A percentile compares a stretch with the other conserved stretches of the same genome.
Conservation (phyloP, 768 basidiomycete genomes). For the Kwoniella heveanensis region DNA sequence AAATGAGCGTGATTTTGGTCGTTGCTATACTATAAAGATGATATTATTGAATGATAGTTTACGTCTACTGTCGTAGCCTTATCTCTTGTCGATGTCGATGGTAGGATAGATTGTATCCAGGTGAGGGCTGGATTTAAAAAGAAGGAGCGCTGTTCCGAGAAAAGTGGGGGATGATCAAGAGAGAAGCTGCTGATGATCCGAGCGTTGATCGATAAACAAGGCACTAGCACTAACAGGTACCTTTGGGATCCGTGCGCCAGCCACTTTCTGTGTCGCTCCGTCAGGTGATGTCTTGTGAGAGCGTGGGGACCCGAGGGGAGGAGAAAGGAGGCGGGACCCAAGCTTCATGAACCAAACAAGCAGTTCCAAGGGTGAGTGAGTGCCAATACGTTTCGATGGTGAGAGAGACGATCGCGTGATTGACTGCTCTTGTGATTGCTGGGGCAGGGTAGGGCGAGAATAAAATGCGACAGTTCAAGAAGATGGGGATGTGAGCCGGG, state of each 20-base stretch:
- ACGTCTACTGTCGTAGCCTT: not conserved
- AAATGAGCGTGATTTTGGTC: not conserved
- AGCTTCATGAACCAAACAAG: not conserved
- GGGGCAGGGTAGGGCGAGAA: not conserved
- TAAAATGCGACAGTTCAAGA: not conserved
- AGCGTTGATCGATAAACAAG: conserved; percentile 1
- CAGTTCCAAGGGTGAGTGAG: not conserved
- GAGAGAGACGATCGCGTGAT: not conserved
- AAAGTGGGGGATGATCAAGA: not conserved
- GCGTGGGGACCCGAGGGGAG: not conserved
- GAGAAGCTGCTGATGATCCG: not conserved
- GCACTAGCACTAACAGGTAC: not conserved
- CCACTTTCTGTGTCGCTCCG: not conserved
- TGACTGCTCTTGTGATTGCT: not conserved
- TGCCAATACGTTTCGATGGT: not conserved
- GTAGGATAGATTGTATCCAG: not conserved
- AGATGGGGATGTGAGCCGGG: not conserved
- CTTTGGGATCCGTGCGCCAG: not conserved
- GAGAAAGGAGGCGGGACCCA: not conserved
- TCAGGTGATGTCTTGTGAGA: not conserved
- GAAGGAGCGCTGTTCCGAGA: not conserved
- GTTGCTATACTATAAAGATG: not conserved
- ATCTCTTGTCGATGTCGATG: not conserved
- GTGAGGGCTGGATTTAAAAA: not conserved
- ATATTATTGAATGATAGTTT: not conserved